Percentiles rank a stretch among this genome's conserved stretches.
Conservation (phyloP, 441 rosid species). For the Melastoma candidum region DNA sequence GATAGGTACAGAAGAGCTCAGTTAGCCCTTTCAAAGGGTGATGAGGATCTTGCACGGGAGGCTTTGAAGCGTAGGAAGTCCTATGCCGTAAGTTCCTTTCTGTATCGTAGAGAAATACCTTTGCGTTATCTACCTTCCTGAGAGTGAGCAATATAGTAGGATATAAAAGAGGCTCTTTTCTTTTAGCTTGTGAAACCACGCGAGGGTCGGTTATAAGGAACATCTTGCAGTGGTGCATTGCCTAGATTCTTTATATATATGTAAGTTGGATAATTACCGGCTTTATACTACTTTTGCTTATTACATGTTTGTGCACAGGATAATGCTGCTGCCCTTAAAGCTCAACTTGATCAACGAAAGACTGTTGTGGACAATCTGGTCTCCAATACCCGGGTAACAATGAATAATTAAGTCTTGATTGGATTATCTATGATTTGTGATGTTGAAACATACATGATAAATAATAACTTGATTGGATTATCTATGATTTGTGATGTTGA, state of each 20-base stretch:
- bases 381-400: constrained; percentile 15
- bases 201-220: no score
- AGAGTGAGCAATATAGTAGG: no score
- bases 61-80: constrained; percentile 22
- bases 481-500: no score
- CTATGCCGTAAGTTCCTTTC: constrained; percentile 16
- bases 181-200: no score
- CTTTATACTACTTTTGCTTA: no score
- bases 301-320: constrained; percentile 9
- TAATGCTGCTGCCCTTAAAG: constrained; percentile 12
- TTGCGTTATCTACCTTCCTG: no score
- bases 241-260: not conserved
- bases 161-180: no score
- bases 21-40: constrained; percentile 20
- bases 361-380: constrained; percentile 21
- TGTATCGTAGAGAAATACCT: not conserved
- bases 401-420: not conserved
- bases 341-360: constrained; percentile 21
- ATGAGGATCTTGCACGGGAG: constrained; percentile 22
- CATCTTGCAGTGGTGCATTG: not conserved
- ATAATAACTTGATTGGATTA: no score
- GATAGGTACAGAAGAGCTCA: constrained; percentile 22
- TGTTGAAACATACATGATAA: no score
- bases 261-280: no score
- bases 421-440: no score